These are phyloP conservation scores for Pseudotsuga menziesii DNA, from an alignment of 75 land plant species.

Conservation along the genomic window DNA sequence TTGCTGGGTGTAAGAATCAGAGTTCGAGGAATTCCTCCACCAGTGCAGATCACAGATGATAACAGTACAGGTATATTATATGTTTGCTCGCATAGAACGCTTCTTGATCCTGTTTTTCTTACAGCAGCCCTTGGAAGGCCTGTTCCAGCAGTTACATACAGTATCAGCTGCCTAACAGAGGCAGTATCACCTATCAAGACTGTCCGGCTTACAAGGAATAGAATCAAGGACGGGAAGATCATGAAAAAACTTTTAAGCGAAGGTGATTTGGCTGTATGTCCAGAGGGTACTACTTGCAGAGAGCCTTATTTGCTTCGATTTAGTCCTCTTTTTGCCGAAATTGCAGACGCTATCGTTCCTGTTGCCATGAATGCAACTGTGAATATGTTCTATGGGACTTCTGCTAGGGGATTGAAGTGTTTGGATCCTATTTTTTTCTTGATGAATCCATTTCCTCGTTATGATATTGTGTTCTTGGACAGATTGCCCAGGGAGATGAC, in stretches of 20 bases:
- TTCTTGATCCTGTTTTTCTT: conserved; percentile 55
- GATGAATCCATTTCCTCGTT: conserved; percentile 51
- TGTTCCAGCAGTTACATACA: conserved; percentile 59
- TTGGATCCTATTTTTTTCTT: conserved; percentile 61
- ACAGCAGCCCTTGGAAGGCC: conserved; percentile 25
- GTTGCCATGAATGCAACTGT: conserved; percentile 31
- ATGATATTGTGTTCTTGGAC: conserved; percentile 34
- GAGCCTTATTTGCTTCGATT: conserved; percentile 63
- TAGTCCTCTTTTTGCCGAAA: conserved; percentile 60
- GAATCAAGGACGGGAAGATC: conserved; percentile 46
- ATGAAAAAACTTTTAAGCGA: conserved; percentile 40
- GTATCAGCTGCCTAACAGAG: conserved; percentile 68
- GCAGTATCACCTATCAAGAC: conserved; percentile 71
- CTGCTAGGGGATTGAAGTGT: conserved; percentile 55
- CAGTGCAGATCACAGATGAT: not conserved
- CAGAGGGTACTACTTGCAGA: conserved; percentile 86
- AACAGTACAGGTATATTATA: conserved; percentile 38
- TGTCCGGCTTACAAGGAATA: conserved; percentile 58
- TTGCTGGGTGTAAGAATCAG: conserved; percentile 26
- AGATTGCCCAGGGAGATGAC: conserved; percentile 41
- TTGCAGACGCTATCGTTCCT: conserved; percentile 57
- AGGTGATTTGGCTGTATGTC: conserved; percentile 82
- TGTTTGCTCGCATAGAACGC: conserved; percentile 63
- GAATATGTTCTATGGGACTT: conserved; percentile 55
- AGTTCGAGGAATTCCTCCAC: conserved; percentile 26